Evolutionary conservation across 2,329 filamentous ascomycete genomes (phyloP).

Genomic region (Cadophora malorum): DNA sequence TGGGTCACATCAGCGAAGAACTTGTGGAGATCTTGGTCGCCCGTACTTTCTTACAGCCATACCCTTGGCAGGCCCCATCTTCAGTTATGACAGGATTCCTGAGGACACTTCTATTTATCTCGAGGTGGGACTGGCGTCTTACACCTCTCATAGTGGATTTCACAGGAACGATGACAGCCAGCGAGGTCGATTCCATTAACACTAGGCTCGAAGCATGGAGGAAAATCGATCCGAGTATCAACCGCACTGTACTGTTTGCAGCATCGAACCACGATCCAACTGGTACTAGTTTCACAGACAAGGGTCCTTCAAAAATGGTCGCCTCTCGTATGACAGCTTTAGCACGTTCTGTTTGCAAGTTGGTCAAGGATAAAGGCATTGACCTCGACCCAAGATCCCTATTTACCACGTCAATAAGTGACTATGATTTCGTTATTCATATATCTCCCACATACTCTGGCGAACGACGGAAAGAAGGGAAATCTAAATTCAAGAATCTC

Average conservation of each 20-base stretch:
- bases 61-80: constrained; percentile 80
- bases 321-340: constrained; percentile 83
- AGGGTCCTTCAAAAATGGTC: constrained; percentile 78
- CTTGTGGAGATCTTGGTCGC: constrained; percentile 84
- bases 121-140: constrained; percentile 90
- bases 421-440: constrained; percentile 88
- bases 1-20: constrained; percentile 77
- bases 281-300: constrained; percentile 81
- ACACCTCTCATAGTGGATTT: constrained; percentile 84
- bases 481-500: constrained; percentile 80
- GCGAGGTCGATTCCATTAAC: constrained; percentile 66
- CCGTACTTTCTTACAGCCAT: constrained; percentile 79
- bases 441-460: constrained; percentile 52
- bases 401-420: constrained; percentile 74
- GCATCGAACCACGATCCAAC: constrained; percentile 80
- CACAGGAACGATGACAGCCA: constrained; percentile 65
- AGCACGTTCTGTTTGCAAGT: constrained; percentile 74
- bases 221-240: constrained; percentile 87
- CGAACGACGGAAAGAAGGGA: constrained; percentile 47
- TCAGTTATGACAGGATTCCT: constrained; percentile 82
- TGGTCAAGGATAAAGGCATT: constrained; percentile 60
- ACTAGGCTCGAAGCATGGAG: constrained; percentile 84
- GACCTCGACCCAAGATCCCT: constrained; percentile 63
- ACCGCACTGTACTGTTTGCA: constrained; percentile 79
- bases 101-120: constrained; percentile 78